phyloP scores from a whole-genome alignment of 2,329 filamentous ascomycete genomes.

The Fusarium sp. region DNA sequence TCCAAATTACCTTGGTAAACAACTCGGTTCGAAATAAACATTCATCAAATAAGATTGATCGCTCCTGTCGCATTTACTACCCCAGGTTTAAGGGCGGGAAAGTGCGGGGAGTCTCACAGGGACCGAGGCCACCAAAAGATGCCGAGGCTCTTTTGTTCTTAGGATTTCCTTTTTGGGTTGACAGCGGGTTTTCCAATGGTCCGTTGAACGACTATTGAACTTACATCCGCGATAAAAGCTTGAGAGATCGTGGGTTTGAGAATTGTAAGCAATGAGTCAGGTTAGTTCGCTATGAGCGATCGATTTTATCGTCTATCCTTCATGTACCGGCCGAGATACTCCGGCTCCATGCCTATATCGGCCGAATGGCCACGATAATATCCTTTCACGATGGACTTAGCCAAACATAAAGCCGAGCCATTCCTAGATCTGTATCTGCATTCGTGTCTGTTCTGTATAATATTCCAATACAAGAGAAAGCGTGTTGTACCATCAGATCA shows the following conservation, averaged over 20 bases:
- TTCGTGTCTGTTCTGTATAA: no score
- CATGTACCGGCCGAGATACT: constrained; percentile 35
- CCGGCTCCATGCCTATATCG: constrained; percentile 43
- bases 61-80: constrained; percentile 19
- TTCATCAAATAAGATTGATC: constrained; percentile 25
- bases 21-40: constrained; percentile 26
- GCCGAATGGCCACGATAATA: constrained; percentile 36
- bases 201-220: constrained; percentile 2
- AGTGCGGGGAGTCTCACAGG: constrained; percentile 38
- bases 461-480: not conserved
- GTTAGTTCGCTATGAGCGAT: not conserved
- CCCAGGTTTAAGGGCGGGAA: constrained; percentile 23
- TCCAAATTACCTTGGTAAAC: constrained; percentile 25
- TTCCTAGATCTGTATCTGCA: not conserved
- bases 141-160: constrained; percentile 36
- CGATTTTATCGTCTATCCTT: not conserved
- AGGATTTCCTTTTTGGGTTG: constrained; percentile 23
- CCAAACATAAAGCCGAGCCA: constrained; percentile 23
- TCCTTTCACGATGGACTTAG: constrained; percentile 3
- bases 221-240: not conserved
- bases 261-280: not conserved
- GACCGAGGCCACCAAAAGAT: constrained; percentile 41
- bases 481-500: no score
- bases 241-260: not conserved
- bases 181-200: constrained; percentile 11